Conservation (phyloP, 1,139 yeast genomes). For the Debaryomyces nepalensis region DNA sequence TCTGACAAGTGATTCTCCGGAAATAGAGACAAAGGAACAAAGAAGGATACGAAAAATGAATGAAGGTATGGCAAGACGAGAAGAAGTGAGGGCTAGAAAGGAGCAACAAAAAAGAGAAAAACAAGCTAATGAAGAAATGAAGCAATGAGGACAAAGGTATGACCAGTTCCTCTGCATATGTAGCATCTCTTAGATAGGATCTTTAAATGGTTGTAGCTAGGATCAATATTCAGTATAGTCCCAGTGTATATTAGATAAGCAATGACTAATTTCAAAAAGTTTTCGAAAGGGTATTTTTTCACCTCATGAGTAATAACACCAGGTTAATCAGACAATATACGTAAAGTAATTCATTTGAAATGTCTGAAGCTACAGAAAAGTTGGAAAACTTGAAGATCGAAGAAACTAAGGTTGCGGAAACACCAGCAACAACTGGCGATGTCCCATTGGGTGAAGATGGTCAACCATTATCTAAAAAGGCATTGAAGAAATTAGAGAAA, state of each 20-base stretch:
- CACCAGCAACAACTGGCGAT: conserved; percentile 34
- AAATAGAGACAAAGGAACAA: conserved; percentile 51
- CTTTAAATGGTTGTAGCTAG: conserved; percentile 3
- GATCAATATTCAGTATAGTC: conserved; percentile 1
- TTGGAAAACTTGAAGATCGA: conserved; percentile 40
- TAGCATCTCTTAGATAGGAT: too few relatives aligned
- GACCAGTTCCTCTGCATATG: too few relatives aligned
- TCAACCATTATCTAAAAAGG: conserved; percentile 92
- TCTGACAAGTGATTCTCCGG: conserved; percentile 13
- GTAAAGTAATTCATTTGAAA: conserved; percentile 14
- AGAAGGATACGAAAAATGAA: conserved; percentile 59
- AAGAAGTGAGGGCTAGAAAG: conserved; percentile 32
- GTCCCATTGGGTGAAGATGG: conserved; percentile 80
- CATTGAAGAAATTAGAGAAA: conserved; percentile 90
- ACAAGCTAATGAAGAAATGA: conserved; percentile 12
- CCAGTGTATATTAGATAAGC: conserved; percentile 5
- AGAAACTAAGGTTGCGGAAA: conserved; percentile 23
- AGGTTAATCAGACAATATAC: too few relatives aligned
- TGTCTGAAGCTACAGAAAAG: conserved; percentile 42
- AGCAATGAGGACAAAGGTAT: not conserved
- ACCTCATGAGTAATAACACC: not conserved
- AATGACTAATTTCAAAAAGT: conserved; percentile 7
- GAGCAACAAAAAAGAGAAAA: conserved; percentile 22
- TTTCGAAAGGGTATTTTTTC: conserved; percentile 5
- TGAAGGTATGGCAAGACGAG: conserved; percentile 64